These are phyloP conservation scores for Samsoniella hepiali DNA, from an alignment of 2,329 filamentous ascomycete species.

Conservation along the genomic window DNA sequence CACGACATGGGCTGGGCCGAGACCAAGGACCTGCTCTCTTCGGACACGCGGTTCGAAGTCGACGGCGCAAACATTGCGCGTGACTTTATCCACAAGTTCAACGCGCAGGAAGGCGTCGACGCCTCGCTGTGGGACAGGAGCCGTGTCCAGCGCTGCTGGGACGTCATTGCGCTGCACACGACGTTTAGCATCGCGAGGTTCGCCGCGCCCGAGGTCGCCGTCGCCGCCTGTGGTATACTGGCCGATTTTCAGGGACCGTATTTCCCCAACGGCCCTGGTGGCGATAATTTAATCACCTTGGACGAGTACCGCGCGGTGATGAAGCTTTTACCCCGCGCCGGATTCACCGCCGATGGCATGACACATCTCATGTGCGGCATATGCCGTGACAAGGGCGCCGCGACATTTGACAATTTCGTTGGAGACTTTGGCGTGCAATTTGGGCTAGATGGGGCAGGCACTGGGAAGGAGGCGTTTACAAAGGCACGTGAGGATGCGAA, in stretches of 20 bases:
- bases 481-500: not conserved
- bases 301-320: constrained; percentile 17
- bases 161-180: constrained; percentile 21
- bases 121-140: constrained; percentile 6
- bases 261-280: constrained; percentile 7
- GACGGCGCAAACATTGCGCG: constrained; percentile 21
- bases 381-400: constrained; percentile 16
- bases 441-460: constrained; percentile 1
- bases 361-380: constrained; percentile 18
- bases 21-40: constrained; percentile 10
- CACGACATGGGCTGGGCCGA: constrained; percentile 23
- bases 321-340: constrained; percentile 16
- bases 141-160: constrained; percentile 20
- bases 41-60: constrained; percentile 21
- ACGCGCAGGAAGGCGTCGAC: not conserved
- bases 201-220: constrained; percentile 18
- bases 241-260: constrained; percentile 20
- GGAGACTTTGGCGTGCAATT: not conserved
- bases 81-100: constrained; percentile 9
- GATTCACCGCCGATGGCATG: constrained; percentile 15
- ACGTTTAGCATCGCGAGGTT: constrained; percentile 18
- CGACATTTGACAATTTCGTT: constrained; percentile 20
- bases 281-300: constrained; percentile 12
- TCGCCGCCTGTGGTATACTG: constrained; percentile 8
- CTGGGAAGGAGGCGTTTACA: not conserved